These are phyloP conservation scores for Chytriomyces hyalinus DNA, from an alignment of 192 early-diverging fungal species.

Conservation along the genomic window DNA sequence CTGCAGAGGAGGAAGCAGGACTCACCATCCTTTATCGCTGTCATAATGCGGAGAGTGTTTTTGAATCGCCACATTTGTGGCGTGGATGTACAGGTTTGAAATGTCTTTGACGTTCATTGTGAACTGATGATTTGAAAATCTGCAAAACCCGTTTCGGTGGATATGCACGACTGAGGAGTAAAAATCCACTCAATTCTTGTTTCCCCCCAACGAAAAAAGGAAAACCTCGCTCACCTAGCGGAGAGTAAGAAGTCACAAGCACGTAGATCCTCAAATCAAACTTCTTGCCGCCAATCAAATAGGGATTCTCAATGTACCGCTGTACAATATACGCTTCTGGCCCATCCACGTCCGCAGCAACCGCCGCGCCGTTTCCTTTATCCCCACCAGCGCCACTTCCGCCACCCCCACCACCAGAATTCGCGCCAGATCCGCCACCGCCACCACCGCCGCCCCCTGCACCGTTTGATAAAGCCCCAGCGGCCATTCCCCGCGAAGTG, in stretches of 20 bases:
- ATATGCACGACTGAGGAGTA: slow-evolving; percentile 54
- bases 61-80: slow-evolving; percentile 70
- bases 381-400: slow-evolving; percentile 4
- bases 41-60: slow-evolving; percentile 65
- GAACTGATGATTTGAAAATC: slow-evolving; percentile 67
- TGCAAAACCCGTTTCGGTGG: slow-evolving; percentile 68
- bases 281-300: slow-evolving; percentile 70
- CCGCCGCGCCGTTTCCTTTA: not conserved
- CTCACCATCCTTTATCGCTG: slow-evolving; percentile 54
- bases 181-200: not conserved
- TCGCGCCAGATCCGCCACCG: not conserved
- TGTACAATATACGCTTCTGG: slow-evolving; percentile 72
- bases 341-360: slow-evolving; percentile 33
- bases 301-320: slow-evolving; percentile 67
- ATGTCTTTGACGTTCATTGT: slow-evolving; percentile 71
- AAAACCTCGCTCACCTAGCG: slow-evolving; percentile 36
- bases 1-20: too few relatives aligned
- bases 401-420: not conserved
- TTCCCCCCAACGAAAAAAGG: not conserved
- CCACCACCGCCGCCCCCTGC: slow-evolving; percentile 37
- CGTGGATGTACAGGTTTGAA: slow-evolving; percentile 68
- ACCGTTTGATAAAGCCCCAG: slow-evolving; percentile 16
- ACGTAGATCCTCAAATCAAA: slow-evolving; percentile 69
- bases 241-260: slow-evolving; percentile 66
- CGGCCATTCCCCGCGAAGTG: not conserved